phyloP scores from a whole-genome alignment of 225 moss, liverwort and hornwort species.

The Anthoceros angustus region DNA sequence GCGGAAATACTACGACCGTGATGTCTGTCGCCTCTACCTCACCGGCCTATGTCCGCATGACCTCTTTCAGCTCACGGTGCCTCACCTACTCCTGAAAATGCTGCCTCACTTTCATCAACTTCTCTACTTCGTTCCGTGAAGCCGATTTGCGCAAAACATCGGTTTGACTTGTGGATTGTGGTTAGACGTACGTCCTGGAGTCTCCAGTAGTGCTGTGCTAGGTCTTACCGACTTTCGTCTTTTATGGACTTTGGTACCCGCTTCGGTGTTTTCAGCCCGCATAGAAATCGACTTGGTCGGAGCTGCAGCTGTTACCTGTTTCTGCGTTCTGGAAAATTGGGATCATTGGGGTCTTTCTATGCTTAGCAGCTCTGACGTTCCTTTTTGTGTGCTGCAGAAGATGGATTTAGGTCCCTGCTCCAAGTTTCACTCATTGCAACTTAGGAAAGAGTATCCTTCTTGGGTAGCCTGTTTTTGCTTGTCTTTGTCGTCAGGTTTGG shows the following conservation, averaged over 20 bases:
- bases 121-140: no score
- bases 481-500: neutral
- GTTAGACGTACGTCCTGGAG: no score
- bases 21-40: constrained; percentile 96
- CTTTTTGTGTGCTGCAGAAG: constrained; percentile 35
- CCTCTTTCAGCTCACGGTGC: constrained; percentile 94
- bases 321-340: no score
- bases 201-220: no score
- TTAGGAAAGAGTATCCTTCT: constrained; percentile 84
- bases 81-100: constrained; percentile 12
- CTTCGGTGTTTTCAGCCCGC: no score
- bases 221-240: no score
- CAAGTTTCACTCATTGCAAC: constrained; percentile 77
- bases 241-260: no score
- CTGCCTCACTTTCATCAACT: constrained; percentile 11
- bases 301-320: no score
- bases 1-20: constrained; percentile 93
- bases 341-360: neutral
- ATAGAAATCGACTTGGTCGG: no score
- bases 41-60: constrained; percentile 98
- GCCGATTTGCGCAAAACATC: no score
- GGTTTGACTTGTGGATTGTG: no score
- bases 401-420: constrained; percentile 94
- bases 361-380: neutral
- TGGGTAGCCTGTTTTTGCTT: neutral